Conservation (phyloP, 345 rosid species). For the Rhodamnia argentea region DNA sequence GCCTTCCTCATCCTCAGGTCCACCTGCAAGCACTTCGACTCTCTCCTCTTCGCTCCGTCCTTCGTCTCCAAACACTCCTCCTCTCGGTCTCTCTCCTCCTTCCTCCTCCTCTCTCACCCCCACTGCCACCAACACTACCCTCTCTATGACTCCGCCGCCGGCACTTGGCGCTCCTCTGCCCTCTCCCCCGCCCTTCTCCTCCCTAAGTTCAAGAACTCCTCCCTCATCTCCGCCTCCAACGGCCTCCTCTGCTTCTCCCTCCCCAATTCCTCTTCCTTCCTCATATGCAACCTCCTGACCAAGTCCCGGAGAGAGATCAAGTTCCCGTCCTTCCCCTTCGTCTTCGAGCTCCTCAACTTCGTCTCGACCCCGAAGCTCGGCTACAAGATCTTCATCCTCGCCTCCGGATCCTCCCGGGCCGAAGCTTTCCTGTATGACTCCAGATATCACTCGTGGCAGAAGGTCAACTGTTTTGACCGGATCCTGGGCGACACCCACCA, state of each 20-base stretch:
- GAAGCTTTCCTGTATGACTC: conserved; percentile 57
- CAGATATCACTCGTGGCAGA: conserved; percentile 32
- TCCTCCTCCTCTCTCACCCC: conserved; percentile 73
- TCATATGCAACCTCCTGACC: conserved; percentile 55
- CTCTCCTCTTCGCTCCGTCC: conserved; percentile 41
- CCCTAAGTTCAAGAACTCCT: conserved; percentile 11
- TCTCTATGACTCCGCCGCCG: conserved; percentile 43
- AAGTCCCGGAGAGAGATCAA: conserved; percentile 46
- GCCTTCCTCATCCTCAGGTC: conserved; percentile 47
- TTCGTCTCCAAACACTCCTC: conserved; percentile 47
- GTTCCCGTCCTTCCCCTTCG: conserved; percentile 56
- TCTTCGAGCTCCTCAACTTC: conserved; percentile 51
- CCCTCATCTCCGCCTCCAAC: conserved; percentile 55
- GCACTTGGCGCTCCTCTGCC: conserved; percentile 49
- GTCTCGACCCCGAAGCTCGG: conserved; percentile 29
- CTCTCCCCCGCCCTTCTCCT: conserved; percentile 20
- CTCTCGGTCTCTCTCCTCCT: conserved; percentile 36
- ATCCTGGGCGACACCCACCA: conserved; percentile 23
- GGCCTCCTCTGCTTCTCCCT: conserved; percentile 59
- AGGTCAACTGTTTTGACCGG: conserved; percentile 28
- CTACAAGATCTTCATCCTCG: conserved; percentile 54
- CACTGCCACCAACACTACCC: conserved; percentile 36
- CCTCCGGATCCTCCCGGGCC: conserved; percentile 13
- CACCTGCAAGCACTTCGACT: conserved; percentile 51
- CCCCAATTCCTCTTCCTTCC: conserved; percentile 35